Evolutionary conservation across 192 early-diverging fungal species (phyloP), one percentile per base, ranked within the genome.

Genomic region (Entomortierella chlamydospora): DNA sequence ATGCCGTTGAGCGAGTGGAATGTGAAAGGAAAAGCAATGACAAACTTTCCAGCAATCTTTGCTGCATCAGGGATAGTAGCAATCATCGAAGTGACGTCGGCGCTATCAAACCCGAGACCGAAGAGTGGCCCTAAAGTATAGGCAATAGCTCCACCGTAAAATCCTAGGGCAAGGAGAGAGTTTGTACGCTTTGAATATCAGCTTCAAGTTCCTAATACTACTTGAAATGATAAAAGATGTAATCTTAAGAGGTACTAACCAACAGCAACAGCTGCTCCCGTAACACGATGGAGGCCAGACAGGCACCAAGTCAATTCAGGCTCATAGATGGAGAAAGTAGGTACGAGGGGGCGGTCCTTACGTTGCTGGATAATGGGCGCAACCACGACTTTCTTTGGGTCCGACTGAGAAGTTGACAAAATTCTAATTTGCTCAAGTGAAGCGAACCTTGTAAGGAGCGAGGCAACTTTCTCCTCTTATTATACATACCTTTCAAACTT

Each of bases 251-350:
- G n/a, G n/a, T n/a, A n/a, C n/a, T n/a, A n/a, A 95, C 92, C 83
- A 43, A 81, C 90, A 70, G 85, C 92, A 11, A 96, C 43, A 39
- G 83, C 85, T 62, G 83, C 88, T 45, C 95, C 95, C 22, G 95
- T 95, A 66, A 91, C 61, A 83, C 97, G 91, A 64, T 94, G 89
- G 51, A 84, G 63, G 37, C 56, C 72, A 20, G 95, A 96, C 69
- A 95, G 68, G 68, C 86, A 81, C 94, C 91, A 93, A 25, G 95
- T 93, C 78, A 97, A 74, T 77, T 97, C 94, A 39, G 93, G 93
- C 87, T 95, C 85, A 87, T 97, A 98, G 85, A 98, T 98, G 52
- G 84, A 82, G 61, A 97, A 77, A 66, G 95, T 89, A 26, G 95
- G 97, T 55, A 92, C 90, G 23, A 91, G 83, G n/a, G 97, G 97